Conservation (phyloP, 1,284 basidiomycete species). For the Puccinia hordei region DNA sequence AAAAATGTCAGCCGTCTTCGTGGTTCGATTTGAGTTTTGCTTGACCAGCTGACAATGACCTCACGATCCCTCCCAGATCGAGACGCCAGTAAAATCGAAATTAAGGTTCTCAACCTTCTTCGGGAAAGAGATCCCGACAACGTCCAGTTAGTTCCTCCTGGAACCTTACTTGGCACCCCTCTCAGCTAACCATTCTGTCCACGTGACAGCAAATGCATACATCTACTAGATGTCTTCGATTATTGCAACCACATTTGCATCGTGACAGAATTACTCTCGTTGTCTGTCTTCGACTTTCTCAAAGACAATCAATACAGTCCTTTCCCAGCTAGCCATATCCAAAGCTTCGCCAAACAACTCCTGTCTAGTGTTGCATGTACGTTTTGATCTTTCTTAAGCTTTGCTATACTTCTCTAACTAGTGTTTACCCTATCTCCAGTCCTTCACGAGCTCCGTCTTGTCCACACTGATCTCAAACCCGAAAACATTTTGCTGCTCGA, state of each 20-base stretch:
- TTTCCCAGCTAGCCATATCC: constrained; percentile 93
- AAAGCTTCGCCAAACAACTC: constrained; percentile 89
- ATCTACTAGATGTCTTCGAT: constrained; percentile 91
- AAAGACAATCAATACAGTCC: constrained; percentile 97
- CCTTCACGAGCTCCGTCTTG: constrained; percentile 83
- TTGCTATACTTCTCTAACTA: background rate
- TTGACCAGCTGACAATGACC: background rate
- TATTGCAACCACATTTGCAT: constrained; percentile 97
- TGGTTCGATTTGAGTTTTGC: background rate
- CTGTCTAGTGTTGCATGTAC: constrained; percentile 90
- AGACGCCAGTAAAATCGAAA: constrained; percentile 97
- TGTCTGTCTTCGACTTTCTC: constrained; percentile 98
- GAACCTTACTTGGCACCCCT: constrained; percentile 27
- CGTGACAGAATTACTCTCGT: constrained; percentile 91
- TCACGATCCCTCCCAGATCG: constrained; percentile 63
- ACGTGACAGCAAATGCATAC: constrained; percentile 88
- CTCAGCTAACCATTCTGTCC: background rate
- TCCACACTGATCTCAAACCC: constrained; percentile 98
- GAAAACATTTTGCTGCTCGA: constrained; percentile 95
- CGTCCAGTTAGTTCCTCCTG: constrained; percentile 69
- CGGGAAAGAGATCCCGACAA: constrained; percentile 88
- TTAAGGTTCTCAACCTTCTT: constrained; percentile 87
- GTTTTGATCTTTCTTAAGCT: constrained; percentile 58
- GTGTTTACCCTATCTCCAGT: constrained; percentile 65
- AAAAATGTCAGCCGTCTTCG: constrained; percentile 66